These are phyloP conservation scores for Penicillium verhagenii DNA, from an alignment of 495 filamentous ascomycete species.

Conservation along the genomic window DNA sequence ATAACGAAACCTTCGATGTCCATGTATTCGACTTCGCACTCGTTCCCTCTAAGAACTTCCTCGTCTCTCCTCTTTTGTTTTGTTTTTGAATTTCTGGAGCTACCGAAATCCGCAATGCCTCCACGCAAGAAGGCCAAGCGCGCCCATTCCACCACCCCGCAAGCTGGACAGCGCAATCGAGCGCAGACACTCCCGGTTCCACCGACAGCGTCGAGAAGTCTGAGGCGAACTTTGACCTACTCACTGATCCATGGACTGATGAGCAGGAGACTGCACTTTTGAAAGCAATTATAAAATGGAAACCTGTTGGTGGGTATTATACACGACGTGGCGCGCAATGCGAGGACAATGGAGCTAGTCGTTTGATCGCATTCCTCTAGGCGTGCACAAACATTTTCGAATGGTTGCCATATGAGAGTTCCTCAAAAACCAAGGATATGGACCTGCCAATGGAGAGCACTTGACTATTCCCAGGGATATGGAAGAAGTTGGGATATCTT, in stretches of 20 bases:
- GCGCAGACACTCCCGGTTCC: slow-evolving; percentile 33
- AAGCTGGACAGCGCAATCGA: slow-evolving; percentile 38
- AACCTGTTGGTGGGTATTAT: slow-evolving; percentile 74
- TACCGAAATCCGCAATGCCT: slow-evolving; percentile 54
- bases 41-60: too few relatives aligned
- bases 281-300: slow-evolving; percentile 88
- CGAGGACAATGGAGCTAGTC: slow-evolving; percentile 2
- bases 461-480: slow-evolving; percentile 87
- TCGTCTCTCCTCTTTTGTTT: slow-evolving; percentile 5
- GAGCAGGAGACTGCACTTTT: slow-evolving; percentile 90
- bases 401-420: slow-evolving; percentile 87
- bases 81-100: background rate
- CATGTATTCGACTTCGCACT: background rate
- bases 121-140: slow-evolving; percentile 63
- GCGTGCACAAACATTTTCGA: slow-evolving; percentile 96
- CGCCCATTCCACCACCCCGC: slow-evolving; percentile 32
- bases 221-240: slow-evolving; percentile 39
- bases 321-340: background rate
- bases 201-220: slow-evolving; percentile 32
- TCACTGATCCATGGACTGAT: slow-evolving; percentile 85
- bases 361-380: slow-evolving; percentile 38
- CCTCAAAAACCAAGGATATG: slow-evolving; percentile 83
- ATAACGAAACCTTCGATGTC: slow-evolving; percentile 14
- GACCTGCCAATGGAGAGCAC: slow-evolving; percentile 63
- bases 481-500: slow-evolving; percentile 77